Conservation (phyloP, 305 asterid species). For the Fraxinus dipetala region DNA sequence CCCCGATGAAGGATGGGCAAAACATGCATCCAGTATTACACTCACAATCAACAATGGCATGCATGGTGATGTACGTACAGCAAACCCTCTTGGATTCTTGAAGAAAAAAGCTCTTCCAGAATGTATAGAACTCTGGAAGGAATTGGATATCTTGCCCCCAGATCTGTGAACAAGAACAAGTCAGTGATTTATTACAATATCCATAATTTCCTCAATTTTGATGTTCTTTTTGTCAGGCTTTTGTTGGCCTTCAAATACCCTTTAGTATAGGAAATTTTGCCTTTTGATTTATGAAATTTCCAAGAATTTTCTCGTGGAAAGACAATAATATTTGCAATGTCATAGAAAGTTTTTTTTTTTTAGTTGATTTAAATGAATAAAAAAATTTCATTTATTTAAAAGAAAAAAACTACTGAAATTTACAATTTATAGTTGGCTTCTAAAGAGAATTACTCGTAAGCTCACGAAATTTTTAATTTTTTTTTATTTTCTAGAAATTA, state of each 20-base stretch:
- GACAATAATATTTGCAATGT: not conserved
- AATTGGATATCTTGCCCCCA: slow-evolving; percentile 16
- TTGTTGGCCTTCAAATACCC: not conserved
- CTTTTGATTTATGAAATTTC: not conserved
- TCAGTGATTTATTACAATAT: not conserved
- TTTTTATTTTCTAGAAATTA: too few species aligned
- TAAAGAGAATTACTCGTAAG: not conserved
- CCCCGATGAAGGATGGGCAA: slow-evolving; percentile 2
- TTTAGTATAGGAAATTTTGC: not conserved
- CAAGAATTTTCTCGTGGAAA: not conserved
- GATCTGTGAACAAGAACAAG: not conserved
- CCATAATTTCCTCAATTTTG: not conserved
- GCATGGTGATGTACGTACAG: not conserved
- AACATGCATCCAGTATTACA: slow-evolving; percentile 9
- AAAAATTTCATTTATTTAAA: not conserved
- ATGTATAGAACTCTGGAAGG: slow-evolving; percentile 16
- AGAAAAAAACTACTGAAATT: not conserved
- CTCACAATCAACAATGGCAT: slow-evolving; percentile 21
- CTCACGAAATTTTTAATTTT: not conserved
- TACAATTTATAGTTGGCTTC: not conserved
- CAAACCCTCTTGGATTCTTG: slow-evolving; percentile 14
- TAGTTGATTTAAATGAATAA: not conserved
- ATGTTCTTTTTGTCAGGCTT: not conserved
- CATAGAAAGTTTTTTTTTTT: not conserved
- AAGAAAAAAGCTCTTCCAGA: slow-evolving; percentile 13